Evolutionary conservation across 2,329 filamentous ascomycete genomes (phyloP), one percentile per base, ranked within the genome.

Genomic region (Stemphylium lycopersici): DNA sequence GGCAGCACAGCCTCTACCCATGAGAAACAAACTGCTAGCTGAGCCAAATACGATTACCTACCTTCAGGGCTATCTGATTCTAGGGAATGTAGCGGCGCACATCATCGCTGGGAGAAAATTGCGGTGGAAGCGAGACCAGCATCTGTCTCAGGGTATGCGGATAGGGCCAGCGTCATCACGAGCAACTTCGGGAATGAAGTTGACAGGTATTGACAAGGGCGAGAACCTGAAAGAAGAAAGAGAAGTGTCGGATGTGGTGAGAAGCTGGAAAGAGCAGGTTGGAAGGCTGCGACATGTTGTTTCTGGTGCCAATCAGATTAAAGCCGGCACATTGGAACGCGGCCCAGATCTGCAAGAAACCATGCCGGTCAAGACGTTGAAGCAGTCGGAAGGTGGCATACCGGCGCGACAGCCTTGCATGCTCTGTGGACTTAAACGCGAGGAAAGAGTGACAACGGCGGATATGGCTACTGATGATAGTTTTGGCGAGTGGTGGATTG

Each of bases 401-500:
- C 89, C 86, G 18, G 89, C 91, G 3, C 80, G 86, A 0, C 89
- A 90, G 73, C 80, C 88, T 1, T 98, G 93, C 76, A 84, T 93
- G 45, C 79, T 98, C 29, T 98, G 93, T 74, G 93, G 93, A 0
- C 76, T 98, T 61, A 95, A 90, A 77, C 82, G 93, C 60, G 91
- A 96, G 36, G 93, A 98, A 77, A 83, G 93, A 44, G 81, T 97
- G 10, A 75, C 79, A 16, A 91, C 87, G 68, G 84, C 95, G 31
- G 92, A 96, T 68, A 79, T 87, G 47, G 82, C 87, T 22, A 86
- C 96, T 7, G 87, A 93, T 66, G 93, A 98, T 74, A 92, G 90
- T 72, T 97, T 97, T 79, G 92, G 91, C 11, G 93, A 98, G 78
- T 98, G 92, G 91, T 98, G 93, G 93, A 81, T 89, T 37, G 92